Base-by-base conservation (phyloP, 352 stramenopile species). In the Phytophthora niederhauseri region DNA sequence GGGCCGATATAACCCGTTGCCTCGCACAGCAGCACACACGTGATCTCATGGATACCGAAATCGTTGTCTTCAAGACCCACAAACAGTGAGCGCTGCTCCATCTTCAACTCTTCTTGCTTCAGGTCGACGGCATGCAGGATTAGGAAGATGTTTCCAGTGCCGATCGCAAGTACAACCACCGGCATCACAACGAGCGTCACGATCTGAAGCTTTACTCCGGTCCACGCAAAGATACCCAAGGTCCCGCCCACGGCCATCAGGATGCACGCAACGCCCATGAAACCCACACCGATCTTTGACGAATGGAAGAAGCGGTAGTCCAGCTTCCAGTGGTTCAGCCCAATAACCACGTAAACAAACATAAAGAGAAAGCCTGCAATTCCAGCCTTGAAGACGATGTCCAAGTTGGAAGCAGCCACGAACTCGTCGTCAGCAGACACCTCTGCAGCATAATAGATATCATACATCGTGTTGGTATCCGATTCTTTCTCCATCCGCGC, bases 71-170 rank as follows among this genome's bases (percentile, higher is more conserved):
- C 78, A 0, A 90, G 62, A 0, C 67, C 75, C 8, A 81, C 56
- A 64, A 92, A 92, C 31, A 92, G 52, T 22, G 65, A 79, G 8
- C 66, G 70, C 31, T 86, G 76, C 36, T 88, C 76, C 38, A 75
- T 76, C 36, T 77, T 68, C 15, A 87, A 36, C 49, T 83, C 72
- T 6, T 75, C 46, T 55, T 93, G 77, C 57, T 83, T 87, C 30
- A 81, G 46, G 14, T 76, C 75, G 6, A 92, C 49, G 22, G 84
- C 78, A 59, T 91, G 70, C 7, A 93, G 73, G 41, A 94, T 72
- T 17, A 90, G 64, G 57, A 92, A 92, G 34, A 93, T 84, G 45
- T 92, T 90, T 30, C 87, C 82, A 8, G 89, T 78, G n/a, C 83
- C 81, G 43, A 94, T 90, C 1, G 80, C 84, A 0, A 94, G 68